Evolutionary conservation across 805 yeast species (phyloP).

Genomic region (Pichia phayaonensis): DNA sequence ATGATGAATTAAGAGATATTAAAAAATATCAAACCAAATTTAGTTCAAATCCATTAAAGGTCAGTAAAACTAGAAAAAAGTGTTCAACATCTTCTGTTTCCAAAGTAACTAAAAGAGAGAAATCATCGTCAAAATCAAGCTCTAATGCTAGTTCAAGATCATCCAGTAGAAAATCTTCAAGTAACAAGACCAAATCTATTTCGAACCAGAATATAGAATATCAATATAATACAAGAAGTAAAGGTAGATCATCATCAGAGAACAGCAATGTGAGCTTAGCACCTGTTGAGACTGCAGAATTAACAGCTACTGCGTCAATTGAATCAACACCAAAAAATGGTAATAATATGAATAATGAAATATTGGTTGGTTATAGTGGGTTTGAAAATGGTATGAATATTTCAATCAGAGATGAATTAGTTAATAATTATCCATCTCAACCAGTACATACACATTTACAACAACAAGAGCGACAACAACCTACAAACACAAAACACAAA

Average conservation of each 20-base stretch:
- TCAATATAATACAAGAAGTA: background rate
- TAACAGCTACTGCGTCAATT: conserved; percentile 10
- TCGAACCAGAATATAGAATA: background rate
- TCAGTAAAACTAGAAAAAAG: conserved; percentile 7
- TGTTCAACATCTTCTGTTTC: conserved; percentile 1
- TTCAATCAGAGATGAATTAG: background rate
- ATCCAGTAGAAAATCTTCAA: conserved; percentile 4
- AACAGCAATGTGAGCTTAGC: background rate
- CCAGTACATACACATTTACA: background rate
- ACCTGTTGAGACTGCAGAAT: conserved; percentile 9
- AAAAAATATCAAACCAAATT: conserved; percentile 6
- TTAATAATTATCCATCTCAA: background rate
- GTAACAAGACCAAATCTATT: background rate
- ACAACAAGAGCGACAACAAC: background rate
- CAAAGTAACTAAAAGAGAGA: conserved; percentile 4
- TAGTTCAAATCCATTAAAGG: conserved; percentile 1
- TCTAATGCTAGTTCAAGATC: conserved; percentile 1
- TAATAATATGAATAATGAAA: background rate
- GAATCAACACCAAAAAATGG: conserved; percentile 2
- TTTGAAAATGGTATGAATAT: background rate
- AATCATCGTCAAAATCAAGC: background rate
- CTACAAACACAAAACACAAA: background rate
- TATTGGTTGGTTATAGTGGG: background rate
- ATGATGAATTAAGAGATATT: background rate
- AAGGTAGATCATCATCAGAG: background rate